Percentiles rank a stretch among this genome's conserved stretches.
Conservation (phyloP, 2,329 filamentous ascomycete genomes). For the Ophiosphaerella korrae region DNA sequence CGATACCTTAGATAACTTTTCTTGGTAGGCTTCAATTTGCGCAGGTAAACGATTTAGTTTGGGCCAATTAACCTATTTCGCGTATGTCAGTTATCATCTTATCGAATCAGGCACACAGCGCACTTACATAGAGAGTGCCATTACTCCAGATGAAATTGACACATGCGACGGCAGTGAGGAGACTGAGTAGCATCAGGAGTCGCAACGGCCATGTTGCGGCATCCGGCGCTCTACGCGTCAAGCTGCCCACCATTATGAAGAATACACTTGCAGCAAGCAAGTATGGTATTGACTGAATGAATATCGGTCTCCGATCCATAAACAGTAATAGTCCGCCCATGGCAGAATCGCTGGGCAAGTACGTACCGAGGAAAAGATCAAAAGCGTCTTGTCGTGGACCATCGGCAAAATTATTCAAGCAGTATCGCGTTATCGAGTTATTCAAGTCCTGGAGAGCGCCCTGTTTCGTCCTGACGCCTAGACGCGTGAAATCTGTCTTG, state of each 20-base stretch:
- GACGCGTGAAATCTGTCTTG: slow-evolving; percentile 98
- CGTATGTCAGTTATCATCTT: slow-evolving; percentile 8
- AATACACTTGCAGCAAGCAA: slow-evolving; percentile 85
- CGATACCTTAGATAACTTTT: slow-evolving; percentile 79
- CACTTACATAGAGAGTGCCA: slow-evolving; percentile 91
- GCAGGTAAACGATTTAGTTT: slow-evolving; percentile 89
- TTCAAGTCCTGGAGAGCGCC: slow-evolving; percentile 85
- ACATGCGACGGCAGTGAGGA: slow-evolving; percentile 71
- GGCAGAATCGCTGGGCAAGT: slow-evolving; percentile 74
- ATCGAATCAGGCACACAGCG: slow-evolving; percentile 2
- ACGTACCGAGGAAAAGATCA: slow-evolving; percentile 88
- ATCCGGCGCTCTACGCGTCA: slow-evolving; percentile 73
- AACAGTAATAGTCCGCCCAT: slow-evolving; percentile 78
- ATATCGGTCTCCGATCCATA: slow-evolving; percentile 79
- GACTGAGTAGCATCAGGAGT: slow-evolving; percentile 80
- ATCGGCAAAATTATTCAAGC: slow-evolving; percentile 92
- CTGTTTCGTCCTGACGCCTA: slow-evolving; percentile 82
- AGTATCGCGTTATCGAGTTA: slow-evolving; percentile 87
- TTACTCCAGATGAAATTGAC: slow-evolving; percentile 79
- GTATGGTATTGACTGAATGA: slow-evolving; percentile 94
- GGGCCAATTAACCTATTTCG: slow-evolving; percentile 88
- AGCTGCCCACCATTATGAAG: slow-evolving; percentile 74
- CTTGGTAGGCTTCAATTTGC: slow-evolving; percentile 85
- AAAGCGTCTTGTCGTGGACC: slow-evolving; percentile 94
- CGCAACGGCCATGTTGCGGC: slow-evolving; percentile 80